phyloP scores from a whole-genome alignment of 352 stramenopile species.

The Aphanomyces cochlioides region DNA sequence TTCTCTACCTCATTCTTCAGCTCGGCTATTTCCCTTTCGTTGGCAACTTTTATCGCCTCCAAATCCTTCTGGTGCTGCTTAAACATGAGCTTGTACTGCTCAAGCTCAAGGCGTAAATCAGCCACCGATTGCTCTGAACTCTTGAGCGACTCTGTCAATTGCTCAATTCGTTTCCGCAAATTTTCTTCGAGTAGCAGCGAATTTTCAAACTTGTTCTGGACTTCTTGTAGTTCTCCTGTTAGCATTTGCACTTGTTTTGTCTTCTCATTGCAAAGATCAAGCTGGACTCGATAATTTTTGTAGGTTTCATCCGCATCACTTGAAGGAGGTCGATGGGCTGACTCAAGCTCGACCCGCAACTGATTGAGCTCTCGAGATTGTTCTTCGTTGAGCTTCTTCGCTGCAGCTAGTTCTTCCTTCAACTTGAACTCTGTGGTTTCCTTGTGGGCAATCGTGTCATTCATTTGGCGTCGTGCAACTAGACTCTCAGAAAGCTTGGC shows the following conservation, averaged over 20 bases:
- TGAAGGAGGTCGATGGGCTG: neutral
- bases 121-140: neutral
- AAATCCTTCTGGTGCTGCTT: slow-evolving; percentile 9
- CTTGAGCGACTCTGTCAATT: neutral
- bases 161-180: neutral
- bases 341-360: neutral
- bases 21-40: neutral
- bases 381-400: neutral
- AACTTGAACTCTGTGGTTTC: neutral
- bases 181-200: no score
- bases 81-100: neutral
- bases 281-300: neutral
- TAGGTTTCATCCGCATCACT: slow-evolving; percentile 15
- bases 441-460: neutral
- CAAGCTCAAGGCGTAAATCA: neutral
- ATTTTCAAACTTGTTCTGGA: neutral
- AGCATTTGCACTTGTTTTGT: neutral
- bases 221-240: neutral
- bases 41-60: neutral
- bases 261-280: slow-evolving; percentile 18
- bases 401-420: neutral
- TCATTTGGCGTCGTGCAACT: neutral
- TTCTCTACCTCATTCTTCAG: neutral
- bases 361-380: neutral
- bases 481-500: slow-evolving; percentile 24